phyloP scores from a whole-genome alignment of 2,329 filamentous ascomycete genomes.

The Macroventuria anomochaeta region DNA sequence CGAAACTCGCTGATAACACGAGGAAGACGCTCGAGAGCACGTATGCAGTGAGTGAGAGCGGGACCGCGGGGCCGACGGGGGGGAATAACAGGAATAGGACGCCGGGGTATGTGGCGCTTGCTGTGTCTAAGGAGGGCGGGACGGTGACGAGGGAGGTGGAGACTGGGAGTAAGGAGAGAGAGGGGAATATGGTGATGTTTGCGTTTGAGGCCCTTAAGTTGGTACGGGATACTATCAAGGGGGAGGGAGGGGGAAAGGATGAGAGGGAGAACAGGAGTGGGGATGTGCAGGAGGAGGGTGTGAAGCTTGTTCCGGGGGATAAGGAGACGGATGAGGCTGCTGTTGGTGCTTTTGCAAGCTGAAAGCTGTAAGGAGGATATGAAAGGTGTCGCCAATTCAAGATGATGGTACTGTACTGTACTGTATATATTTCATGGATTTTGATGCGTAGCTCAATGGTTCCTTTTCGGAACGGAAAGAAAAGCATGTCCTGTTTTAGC shows the following conservation, averaged over 20 bases:
- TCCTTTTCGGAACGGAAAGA: too few relatives aligned
- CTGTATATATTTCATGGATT: too few relatives aligned
- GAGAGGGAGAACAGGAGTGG: not conserved
- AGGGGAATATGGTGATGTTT: constrained; percentile 69
- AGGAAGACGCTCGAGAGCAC: constrained; percentile 62
- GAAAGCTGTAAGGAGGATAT: not conserved
- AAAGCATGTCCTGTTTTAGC: too few relatives aligned
- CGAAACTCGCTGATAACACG: constrained; percentile 62
- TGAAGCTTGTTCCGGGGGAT: constrained; percentile 9
- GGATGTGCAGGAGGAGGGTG: constrained; percentile 8
- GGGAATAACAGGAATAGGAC: constrained; percentile 63
- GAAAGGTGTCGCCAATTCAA: too few relatives aligned
- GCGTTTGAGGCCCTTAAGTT: constrained; percentile 63
- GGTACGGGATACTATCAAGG: constrained; percentile 63
- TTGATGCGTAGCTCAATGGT: too few relatives aligned
- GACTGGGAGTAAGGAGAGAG: constrained; percentile 62
- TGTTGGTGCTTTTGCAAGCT: constrained; percentile 12
- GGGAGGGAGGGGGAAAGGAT: constrained; percentile 15
- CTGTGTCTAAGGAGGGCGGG: constrained; percentile 62
- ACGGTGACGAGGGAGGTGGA: constrained; percentile 62
- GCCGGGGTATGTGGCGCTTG: constrained; percentile 69
- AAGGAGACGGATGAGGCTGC: constrained; percentile 4
- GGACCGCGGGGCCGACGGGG: constrained; percentile 68
- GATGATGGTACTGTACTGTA: too few relatives aligned
- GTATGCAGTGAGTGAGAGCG: constrained; percentile 65